These are phyloP conservation scores for Nakaseomyces glabratus DNA, from an alignment of 1,139 yeast species.

Conservation along the genomic window DNA sequence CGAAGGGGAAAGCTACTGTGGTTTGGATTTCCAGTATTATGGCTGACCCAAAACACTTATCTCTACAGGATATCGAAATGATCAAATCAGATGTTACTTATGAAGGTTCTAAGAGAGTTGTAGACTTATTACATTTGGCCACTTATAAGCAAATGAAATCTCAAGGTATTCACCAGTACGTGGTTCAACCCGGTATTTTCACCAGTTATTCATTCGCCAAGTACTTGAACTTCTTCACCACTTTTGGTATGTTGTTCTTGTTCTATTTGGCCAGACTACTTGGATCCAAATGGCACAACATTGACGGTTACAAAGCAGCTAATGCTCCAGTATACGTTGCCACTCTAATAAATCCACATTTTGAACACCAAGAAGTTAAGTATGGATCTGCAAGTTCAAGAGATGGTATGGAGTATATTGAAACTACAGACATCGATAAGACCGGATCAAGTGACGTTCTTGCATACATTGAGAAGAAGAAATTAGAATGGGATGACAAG, in stretches of 20 bases:
- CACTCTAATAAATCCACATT: slow-evolving; percentile 36
- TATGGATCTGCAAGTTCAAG: slow-evolving; percentile 66
- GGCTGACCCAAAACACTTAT: slow-evolving; percentile 61
- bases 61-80: slow-evolving; percentile 67
- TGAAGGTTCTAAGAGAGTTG: slow-evolving; percentile 84
- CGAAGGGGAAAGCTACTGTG: slow-evolving; percentile 50
- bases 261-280: slow-evolving; percentile 75
- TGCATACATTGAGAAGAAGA: slow-evolving; percentile 47
- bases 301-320: slow-evolving; percentile 82
- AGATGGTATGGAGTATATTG: slow-evolving; percentile 57
- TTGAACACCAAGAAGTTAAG: slow-evolving; percentile 46
- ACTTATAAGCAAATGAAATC: slow-evolving; percentile 45
- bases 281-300: slow-evolving; percentile 85
- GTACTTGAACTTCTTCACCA: slow-evolving; percentile 66
- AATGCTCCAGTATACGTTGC: slow-evolving; percentile 68
- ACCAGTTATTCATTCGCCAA: slow-evolving; percentile 73
- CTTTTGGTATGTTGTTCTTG: slow-evolving; percentile 73
- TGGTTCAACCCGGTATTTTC: slow-evolving; percentile 92
- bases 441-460: slow-evolving; percentile 60
- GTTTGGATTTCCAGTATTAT: slow-evolving; percentile 83
- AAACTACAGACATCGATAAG: slow-evolving; percentile 45
- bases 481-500: slow-evolving; percentile 57
- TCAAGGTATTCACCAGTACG: slow-evolving; percentile 55
- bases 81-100: slow-evolving; percentile 58
- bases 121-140: slow-evolving; percentile 74